A percentile compares a stretch with the other conserved stretches of the same genome.
phyloP scores from a whole-genome alignment of 2,329 filamentous ascomycete genomes.

The Fusarium piperis region DNA sequence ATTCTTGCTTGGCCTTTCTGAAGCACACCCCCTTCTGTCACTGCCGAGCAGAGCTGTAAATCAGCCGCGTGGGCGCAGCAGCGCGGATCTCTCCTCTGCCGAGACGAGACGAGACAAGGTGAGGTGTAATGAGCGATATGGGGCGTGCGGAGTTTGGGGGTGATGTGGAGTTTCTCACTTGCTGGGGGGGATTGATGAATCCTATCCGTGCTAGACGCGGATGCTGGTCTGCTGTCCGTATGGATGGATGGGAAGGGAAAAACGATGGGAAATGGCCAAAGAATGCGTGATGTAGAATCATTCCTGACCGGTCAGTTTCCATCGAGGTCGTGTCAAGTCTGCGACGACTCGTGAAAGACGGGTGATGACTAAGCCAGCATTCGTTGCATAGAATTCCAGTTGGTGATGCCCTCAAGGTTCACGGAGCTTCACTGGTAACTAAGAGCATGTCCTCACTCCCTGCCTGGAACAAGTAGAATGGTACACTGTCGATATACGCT shows the following conservation, averaged over 20 bases:
- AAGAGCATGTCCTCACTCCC: background rate
- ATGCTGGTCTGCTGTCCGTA: background rate
- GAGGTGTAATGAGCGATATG: slow-evolving; percentile 15
- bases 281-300: background rate
- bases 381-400: background rate
- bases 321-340: slow-evolving; percentile 21
- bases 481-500: background rate
- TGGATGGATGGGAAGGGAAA: background rate
- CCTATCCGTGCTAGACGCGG: background rate
- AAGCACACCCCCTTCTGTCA: background rate
- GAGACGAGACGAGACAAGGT: background rate
- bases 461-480: background rate
- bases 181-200: slow-evolving; percentile 4
- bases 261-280: background rate
- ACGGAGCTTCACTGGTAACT: background rate
- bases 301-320: slow-evolving; percentile 7
- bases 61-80: background rate
- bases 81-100: slow-evolving; percentile 23
- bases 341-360: slow-evolving; percentile 8
- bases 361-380: slow-evolving; percentile 31
- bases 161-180: slow-evolving; percentile 20
- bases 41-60: background rate
- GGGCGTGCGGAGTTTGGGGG: slow-evolving; percentile 27
- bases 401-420: slow-evolving; percentile 15
- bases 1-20: background rate